phyloP scores from a whole-genome alignment of 495 filamentous ascomycete species.

The Penicillium canescens region DNA sequence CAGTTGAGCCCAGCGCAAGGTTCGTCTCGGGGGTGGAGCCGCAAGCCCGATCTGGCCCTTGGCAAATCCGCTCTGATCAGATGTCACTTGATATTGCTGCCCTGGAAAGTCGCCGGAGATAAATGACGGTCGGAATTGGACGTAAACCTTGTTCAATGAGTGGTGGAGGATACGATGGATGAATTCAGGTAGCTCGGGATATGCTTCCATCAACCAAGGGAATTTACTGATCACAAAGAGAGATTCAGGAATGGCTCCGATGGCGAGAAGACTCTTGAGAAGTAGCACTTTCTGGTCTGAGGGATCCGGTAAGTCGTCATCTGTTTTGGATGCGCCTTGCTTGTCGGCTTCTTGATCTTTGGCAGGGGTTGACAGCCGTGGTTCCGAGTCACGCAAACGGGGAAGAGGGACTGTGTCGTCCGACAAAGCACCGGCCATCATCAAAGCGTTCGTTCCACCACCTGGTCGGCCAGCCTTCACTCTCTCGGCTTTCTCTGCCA shows the following conservation, averaged over 20 bases:
- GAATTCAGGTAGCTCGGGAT: constrained; percentile 73
- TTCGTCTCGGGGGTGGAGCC: constrained; percentile 57
- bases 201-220: constrained; percentile 83
- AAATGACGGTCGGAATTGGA: constrained; percentile 47
- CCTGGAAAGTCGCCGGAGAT: constrained; percentile 39
- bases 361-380: constrained; percentile 43
- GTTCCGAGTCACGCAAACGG: constrained; percentile 43
- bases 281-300: constrained; percentile 87
- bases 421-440: constrained; percentile 81
- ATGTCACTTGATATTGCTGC: constrained; percentile 51
- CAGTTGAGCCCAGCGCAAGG: constrained; percentile 74
- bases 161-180: constrained; percentile 84
- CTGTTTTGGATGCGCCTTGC: constrained; percentile 43
- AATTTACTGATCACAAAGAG: constrained; percentile 91
- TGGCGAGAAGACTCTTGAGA: constrained; percentile 80
- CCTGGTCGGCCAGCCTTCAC: constrained; percentile 64
- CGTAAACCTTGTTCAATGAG: constrained; percentile 70
- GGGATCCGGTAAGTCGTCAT: constrained; percentile 71
- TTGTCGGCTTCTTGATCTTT: constrained; percentile 54
- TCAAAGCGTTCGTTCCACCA: constrained; percentile 77
- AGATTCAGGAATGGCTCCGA: constrained; percentile 91
- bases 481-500: constrained; percentile 77
- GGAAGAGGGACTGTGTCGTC: constrained; percentile 72
- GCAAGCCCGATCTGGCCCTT: constrained; percentile 66
- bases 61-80: constrained; percentile 60